Percentiles rank a stretch among this genome's conserved stretches.
Conservation (phyloP, 345 rosid genomes). For the Orychophragmus violaceus region DNA sequence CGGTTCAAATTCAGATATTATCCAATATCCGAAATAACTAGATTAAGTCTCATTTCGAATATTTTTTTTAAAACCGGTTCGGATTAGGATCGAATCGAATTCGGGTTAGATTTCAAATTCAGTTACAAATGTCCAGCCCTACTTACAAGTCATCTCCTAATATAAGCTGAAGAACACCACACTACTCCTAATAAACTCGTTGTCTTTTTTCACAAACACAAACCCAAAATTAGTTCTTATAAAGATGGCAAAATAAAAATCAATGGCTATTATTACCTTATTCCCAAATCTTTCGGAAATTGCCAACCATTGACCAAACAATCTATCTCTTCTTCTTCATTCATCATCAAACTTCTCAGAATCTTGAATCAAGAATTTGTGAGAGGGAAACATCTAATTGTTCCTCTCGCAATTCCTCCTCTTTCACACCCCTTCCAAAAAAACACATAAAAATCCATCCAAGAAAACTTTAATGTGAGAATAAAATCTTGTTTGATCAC, state of each 20-base stretch:
- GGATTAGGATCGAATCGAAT: too few relatives aligned
- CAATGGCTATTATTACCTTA: conserved; percentile 2
- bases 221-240: conserved; percentile 9
- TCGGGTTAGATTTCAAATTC: too few relatives aligned
- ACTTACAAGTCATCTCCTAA: neutral
- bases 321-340: conserved; percentile 4
- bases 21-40: too few relatives aligned
- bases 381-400: neutral
- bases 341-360: neutral
- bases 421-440: neutral
- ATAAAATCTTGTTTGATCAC: neutral
- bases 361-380: conserved; percentile 5
- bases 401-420: conserved; percentile 22
- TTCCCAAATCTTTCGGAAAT: neutral
- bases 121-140: too few relatives aligned
- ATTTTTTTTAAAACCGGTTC: too few relatives aligned
- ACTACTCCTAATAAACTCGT: neutral
- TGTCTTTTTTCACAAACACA: conserved; percentile 12
- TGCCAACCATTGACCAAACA: conserved; percentile 8
- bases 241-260: neutral
- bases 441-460: neutral
- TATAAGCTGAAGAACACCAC: conserved; percentile 1
- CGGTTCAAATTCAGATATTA: too few relatives aligned
- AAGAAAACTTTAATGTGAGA: neutral
- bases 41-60: too few relatives aligned